Evolutionary conservation across 2,329 filamentous ascomycete species (phyloP).

Genomic region (Diaporthe caulivora): DNA sequence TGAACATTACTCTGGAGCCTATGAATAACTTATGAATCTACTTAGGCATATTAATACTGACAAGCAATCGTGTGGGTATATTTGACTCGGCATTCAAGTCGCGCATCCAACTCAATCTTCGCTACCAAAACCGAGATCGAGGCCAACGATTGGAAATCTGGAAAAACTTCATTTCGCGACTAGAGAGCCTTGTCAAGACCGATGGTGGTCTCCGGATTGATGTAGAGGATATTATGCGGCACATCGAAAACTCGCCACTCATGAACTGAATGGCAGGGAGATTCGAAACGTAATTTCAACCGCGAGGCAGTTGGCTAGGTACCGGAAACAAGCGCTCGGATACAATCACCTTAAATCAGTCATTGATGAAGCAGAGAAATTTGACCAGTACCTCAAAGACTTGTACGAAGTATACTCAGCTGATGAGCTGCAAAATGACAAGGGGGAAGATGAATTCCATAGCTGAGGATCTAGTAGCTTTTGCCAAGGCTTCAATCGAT

Average conservation of each 20-base stretch:
- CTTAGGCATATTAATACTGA: neutral
- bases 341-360: neutral
- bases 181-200: neutral
- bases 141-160: neutral
- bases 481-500: too few relatives aligned
- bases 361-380: neutral
- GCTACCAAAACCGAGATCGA: neutral
- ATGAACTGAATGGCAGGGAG: neutral
- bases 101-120: neutral
- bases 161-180: neutral
- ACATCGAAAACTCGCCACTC: neutral
- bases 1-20: fast-evolving
- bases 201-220: neutral
- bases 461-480: too few relatives aligned
- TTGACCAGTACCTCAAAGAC: neutral
- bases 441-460: neutral
- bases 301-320: neutral
- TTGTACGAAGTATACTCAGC: neutral
- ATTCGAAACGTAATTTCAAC: neutral
- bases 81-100: neutral
- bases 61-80: conserved; percentile 4
- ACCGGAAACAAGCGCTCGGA: neutral
- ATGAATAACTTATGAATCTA: neutral
- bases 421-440: neutral
- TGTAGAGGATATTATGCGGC: neutral